These are phyloP conservation scores for Phyllostachys edulis DNA, from an alignment of 176 grass and related monocot species.

Conservation along the genomic window DNA sequence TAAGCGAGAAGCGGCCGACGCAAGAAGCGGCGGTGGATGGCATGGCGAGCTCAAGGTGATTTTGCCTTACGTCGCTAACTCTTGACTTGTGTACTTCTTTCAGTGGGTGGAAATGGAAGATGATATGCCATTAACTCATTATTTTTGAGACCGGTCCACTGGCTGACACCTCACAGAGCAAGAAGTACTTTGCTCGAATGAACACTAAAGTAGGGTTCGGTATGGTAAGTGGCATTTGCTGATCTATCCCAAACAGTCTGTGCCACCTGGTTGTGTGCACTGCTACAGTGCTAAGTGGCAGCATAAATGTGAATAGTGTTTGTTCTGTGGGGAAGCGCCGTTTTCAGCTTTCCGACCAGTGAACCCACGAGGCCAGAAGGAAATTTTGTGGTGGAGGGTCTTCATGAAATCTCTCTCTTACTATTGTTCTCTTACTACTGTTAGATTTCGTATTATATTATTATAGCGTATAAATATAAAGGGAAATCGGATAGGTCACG, in stretches of 20 bases:
- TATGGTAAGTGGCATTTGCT: slow-evolving; percentile 28
- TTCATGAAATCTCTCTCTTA: no score
- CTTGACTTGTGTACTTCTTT: slow-evolving; percentile 48
- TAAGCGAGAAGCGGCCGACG: no score
- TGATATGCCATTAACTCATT: slow-evolving; percentile 63
- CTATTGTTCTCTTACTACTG: no score
- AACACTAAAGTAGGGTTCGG: slow-evolving; percentile 84
- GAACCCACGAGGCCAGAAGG: slow-evolving; percentile 54
- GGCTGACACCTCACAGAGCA: slow-evolving; percentile 80
- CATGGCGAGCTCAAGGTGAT: not conserved
- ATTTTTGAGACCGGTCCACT: slow-evolving; percentile 82
- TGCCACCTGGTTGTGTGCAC: not conserved
- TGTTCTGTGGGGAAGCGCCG: not conserved
- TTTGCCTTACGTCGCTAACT: slow-evolving; percentile 20
- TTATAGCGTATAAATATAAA: no score
- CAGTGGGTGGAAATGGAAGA: slow-evolving; percentile 90
- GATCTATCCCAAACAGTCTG: not conserved
- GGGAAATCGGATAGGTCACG: no score
- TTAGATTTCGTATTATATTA: no score
- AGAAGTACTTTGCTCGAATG: slow-evolving; percentile 86
- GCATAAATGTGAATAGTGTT: not conserved
- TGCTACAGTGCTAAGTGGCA: not conserved
- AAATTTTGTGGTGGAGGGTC: no score
- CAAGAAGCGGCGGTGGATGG: no score
- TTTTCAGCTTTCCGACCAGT: slow-evolving; percentile 67